phyloP scores from a whole-genome alignment of 2,329 filamentous ascomycete genomes.

The Tolypocladium endophyticum region DNA sequence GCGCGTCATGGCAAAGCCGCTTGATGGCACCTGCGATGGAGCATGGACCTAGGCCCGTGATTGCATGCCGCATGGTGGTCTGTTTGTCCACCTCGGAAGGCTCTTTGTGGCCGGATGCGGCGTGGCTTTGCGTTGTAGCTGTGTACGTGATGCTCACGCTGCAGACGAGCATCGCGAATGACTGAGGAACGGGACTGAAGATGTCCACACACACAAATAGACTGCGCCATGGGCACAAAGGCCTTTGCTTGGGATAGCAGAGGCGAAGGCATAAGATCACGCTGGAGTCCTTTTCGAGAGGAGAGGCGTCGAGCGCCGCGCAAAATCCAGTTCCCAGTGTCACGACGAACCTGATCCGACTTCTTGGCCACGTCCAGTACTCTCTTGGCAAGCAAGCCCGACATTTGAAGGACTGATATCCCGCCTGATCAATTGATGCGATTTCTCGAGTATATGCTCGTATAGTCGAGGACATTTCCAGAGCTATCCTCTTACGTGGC shows the following conservation, averaged over 20 bases:
- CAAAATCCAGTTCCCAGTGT: not conserved
- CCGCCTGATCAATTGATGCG: not conserved
- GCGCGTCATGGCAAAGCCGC: slow-evolving; percentile 5
- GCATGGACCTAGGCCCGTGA: slow-evolving; percentile 1
- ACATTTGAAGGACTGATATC: not conserved
- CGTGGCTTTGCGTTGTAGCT: slow-evolving; percentile 8
- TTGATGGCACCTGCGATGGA: slow-evolving; percentile 5
- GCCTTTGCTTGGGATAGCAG: not conserved
- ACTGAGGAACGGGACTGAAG: not conserved
- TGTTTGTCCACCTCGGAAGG: slow-evolving; percentile 1
- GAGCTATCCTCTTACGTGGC: too few relatives aligned
- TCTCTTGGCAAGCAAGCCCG: not conserved
- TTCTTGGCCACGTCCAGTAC: not conserved
- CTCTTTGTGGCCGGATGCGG: slow-evolving; percentile 11
- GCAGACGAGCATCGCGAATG: slow-evolving; percentile 5
- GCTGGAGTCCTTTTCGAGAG: not conserved
- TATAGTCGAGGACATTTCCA: not conserved
- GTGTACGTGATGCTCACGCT: slow-evolving; percentile 13
- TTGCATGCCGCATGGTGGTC: slow-evolving; percentile 6
- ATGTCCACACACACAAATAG: slow-evolving; percentile 5
- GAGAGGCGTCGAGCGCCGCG: not conserved
- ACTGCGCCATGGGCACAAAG: slow-evolving; percentile 1
- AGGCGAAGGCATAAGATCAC: slow-evolving; percentile 3
- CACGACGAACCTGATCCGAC: not conserved
- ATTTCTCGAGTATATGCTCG: not conserved